Conservation (phyloP, 2,329 filamentous ascomycete genomes). For the Tolypocladium tropicale region DNA sequence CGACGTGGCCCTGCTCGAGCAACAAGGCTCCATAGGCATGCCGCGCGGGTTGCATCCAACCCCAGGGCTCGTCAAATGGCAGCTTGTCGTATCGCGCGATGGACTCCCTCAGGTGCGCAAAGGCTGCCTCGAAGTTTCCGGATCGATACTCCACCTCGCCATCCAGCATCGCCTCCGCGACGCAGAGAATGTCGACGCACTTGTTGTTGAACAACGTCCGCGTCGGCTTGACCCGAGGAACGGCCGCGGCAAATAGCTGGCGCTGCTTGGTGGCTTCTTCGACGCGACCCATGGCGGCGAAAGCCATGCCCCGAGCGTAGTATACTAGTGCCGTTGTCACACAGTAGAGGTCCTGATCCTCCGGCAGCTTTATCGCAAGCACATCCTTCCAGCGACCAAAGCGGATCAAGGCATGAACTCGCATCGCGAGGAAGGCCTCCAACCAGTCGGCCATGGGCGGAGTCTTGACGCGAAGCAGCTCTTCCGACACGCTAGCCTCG, state of each 20-base stretch:
- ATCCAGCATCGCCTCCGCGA: constrained; percentile 58
- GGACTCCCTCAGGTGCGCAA: constrained; percentile 44
- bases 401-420: constrained; percentile 59
- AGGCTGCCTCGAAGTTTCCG: constrained; percentile 47
- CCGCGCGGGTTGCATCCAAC: constrained; percentile 66
- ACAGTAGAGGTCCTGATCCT: constrained; percentile 52
- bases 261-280: constrained; percentile 43
- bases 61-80: constrained; percentile 67
- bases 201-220: constrained; percentile 40
- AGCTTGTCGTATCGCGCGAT: constrained; percentile 52
- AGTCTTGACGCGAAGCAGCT: constrained; percentile 50
- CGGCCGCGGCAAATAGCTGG: constrained; percentile 38
- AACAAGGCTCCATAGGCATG: constrained; percentile 62
- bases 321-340: constrained; percentile 57
- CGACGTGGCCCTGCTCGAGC: constrained; percentile 52
- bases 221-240: constrained; percentile 40
- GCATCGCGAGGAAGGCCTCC: constrained; percentile 58
- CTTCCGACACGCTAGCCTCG: constrained; percentile 52
- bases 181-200: constrained; percentile 45
- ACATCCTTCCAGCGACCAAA: constrained; percentile 66
- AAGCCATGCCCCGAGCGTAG: constrained; percentile 59
- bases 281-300: constrained; percentile 46
- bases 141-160: constrained; percentile 65
- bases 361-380: constrained; percentile 42
- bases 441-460: constrained; percentile 74